Evolutionary conservation across 371 early-diverging fungal species (phyloP).

Genomic region (Gilbertella persicaria): DNA sequence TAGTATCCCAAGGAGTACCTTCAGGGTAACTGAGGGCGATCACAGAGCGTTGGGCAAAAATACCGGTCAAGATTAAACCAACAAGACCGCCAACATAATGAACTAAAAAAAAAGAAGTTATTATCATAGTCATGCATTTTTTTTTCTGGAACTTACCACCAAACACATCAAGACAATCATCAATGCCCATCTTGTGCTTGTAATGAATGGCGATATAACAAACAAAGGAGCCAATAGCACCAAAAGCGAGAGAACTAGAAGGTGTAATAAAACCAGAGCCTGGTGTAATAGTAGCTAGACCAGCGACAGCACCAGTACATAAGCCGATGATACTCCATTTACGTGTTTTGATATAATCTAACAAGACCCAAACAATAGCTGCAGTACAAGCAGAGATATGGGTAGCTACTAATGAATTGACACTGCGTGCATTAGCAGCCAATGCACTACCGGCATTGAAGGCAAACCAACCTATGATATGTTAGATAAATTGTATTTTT

Average conservation of each 20-base stretch:
- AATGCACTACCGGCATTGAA: constrained; percentile 58
- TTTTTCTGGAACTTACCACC: constrained; percentile 26
- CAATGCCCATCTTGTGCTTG: constrained; percentile 69
- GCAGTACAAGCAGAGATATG: constrained; percentile 73
- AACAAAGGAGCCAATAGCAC: constrained; percentile 58
- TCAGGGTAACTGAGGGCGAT: constrained; percentile 63
- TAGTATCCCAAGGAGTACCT: constrained; percentile 48
- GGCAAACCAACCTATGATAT: constrained; percentile 31
- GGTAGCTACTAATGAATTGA: constrained; percentile 74
- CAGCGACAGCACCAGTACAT: constrained; percentile 86
- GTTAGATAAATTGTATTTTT: constrained; percentile 29
- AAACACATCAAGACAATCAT: constrained; percentile 78
- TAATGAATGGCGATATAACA: constrained; percentile 67
- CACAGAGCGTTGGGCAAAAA: constrained; percentile 68
- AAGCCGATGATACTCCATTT: constrained; percentile 80
- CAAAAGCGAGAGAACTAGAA: constrained; percentile 72
- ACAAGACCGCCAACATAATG: constrained; percentile 77
- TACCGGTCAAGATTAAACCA: constrained; percentile 69
- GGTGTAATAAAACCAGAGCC: constrained; percentile 74
- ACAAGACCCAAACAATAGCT: constrained; percentile 72
- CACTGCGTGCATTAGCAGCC: constrained; percentile 73
- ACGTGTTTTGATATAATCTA: constrained; percentile 65
- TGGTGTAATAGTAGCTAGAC: constrained; percentile 82
- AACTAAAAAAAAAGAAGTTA: constrained; percentile 25
- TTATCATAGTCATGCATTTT: background rate